Base-by-base conservation (phyloP, 192 early-diverging fungal genomes). In the Lunasporangiospora selenospora region DNA sequence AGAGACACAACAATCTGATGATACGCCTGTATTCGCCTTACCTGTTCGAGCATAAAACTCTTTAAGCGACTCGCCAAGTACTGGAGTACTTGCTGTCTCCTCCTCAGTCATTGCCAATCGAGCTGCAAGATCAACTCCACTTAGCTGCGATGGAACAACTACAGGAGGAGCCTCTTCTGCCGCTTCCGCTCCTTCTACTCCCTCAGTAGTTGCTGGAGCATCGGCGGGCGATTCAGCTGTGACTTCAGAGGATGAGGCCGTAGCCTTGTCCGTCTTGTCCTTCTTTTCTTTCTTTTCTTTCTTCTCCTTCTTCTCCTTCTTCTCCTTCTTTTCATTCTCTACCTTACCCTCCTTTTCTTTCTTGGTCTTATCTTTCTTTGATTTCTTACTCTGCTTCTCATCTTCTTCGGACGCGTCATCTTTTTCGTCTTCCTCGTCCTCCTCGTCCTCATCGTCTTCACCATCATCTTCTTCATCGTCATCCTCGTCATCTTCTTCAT, bases 21-120 rank as follows among this genome's bases (percentile, higher is more conserved):
- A 15, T 12, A 34, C 3, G 41, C 15, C 10, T 27, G 24, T 34
- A 4, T 18, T 31, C 13, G 1, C 56, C 77, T 56, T 79, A 79
- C 77, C 69, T 15, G 75, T 81, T 31, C 80, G 67, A 16, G 70
- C 80, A 50, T 81, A 81, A 27, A 77, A 81, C 36, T 78, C 80
- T n/a, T 62, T 58, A 42, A 81, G 53, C 0, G 63, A 65, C 47
- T 81, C 80, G n/a, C 76, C 71, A 31, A 75, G 71, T 11, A 56
- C 75, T 1, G 80, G 80, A 0, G 77, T 70, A 57, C 59, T 58
- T 11, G 75, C 41, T 15, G 67, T 62, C 49, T 80, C 75, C 23
- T 77, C 78, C 27, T 77, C 78, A 5, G 67, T 77, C 58, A 71
- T 73, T 13, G 69, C 69, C 41, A 67, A 16, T 30, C 73, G 73